These are phyloP conservation scores for Globisporangium heterothallicum DNA, from an alignment of 352 stramenopile species.

Conservation along the genomic window DNA sequence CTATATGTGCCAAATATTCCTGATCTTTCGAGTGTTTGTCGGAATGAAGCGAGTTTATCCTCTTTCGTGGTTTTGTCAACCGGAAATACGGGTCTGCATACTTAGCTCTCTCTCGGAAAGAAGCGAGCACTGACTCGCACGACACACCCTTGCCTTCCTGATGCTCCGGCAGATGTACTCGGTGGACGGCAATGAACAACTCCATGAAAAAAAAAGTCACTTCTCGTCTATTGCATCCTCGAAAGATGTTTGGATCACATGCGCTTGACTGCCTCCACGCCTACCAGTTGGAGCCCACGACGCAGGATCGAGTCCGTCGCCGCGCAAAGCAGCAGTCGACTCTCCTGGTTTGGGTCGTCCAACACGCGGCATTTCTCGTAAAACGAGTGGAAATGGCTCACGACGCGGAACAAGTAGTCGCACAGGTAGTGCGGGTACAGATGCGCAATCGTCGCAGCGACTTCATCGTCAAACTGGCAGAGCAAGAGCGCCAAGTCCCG, in stretches of 20 bases:
- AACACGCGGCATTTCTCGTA: conserved; percentile 80
- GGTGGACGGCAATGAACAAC: no score
- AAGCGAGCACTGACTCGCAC: no score
- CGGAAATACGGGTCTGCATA: no score
- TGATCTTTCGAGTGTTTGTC: no score
- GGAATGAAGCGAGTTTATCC: no score
- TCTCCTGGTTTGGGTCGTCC: conserved; percentile 53
- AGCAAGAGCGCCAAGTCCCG: conserved; percentile 67
- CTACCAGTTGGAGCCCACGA: conserved; percentile 60
- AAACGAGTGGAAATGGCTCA: conserved; percentile 73
- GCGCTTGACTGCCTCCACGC: conserved; percentile 57
- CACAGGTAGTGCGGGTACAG: conserved; percentile 73
- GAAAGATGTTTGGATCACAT: conserved; percentile 41
- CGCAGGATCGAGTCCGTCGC: conserved; percentile 66
- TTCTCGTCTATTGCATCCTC: not conserved
- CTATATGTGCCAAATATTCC: no score
- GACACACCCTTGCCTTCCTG: no score
- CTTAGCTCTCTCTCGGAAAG: no score
- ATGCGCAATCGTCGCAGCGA: conserved; percentile 42
- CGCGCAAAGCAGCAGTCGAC: conserved; percentile 65
- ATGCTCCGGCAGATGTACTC: no score
- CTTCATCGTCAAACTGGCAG: conserved; percentile 76
- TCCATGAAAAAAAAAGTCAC: no score
- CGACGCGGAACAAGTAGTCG: conserved; percentile 80
- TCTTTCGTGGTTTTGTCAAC: no score